Conservation (phyloP, 495 filamentous ascomycete species). For the Penicillium angulare region DNA sequence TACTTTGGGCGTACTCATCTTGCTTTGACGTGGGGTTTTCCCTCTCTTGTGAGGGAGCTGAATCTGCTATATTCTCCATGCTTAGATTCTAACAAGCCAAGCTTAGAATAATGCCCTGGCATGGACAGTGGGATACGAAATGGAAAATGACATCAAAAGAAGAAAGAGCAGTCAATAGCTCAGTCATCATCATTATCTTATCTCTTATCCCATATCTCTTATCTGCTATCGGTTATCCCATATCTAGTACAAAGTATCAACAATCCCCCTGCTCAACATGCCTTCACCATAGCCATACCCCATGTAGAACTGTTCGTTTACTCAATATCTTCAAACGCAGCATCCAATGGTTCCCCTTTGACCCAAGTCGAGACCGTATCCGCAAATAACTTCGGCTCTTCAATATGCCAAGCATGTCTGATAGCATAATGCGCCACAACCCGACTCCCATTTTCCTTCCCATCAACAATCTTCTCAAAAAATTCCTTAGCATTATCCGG, state of each 20-base stretch:
- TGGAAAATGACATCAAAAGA: neutral
- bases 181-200: conserved; percentile 6
- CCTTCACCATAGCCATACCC: too few species aligned
- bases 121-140: neutral
- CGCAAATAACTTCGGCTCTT: neutral
- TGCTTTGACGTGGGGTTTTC: neutral
- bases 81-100: neutral
- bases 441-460: conserved; percentile 5
- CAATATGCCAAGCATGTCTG: conserved; percentile 9
- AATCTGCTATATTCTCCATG: neutral
- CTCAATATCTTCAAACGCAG: conserved; percentile 1
- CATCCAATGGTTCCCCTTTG: neutral
- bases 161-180: neutral
- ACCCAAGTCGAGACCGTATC: conserved; percentile 1
- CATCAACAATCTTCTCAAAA: conserved; percentile 3
- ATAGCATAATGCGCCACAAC: conserved; percentile 4
- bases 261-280: too few species aligned
- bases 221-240: too few species aligned
- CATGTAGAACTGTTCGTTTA: neutral
- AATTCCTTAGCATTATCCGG: neutral
- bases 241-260: too few species aligned
- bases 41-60: neutral
- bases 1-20: conserved; percentile 22
- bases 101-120: neutral
- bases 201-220: too few species aligned